Base-by-base conservation (phyloP, 2,329 filamentous ascomycete species). In the Xylariaceae sp. region DNA sequence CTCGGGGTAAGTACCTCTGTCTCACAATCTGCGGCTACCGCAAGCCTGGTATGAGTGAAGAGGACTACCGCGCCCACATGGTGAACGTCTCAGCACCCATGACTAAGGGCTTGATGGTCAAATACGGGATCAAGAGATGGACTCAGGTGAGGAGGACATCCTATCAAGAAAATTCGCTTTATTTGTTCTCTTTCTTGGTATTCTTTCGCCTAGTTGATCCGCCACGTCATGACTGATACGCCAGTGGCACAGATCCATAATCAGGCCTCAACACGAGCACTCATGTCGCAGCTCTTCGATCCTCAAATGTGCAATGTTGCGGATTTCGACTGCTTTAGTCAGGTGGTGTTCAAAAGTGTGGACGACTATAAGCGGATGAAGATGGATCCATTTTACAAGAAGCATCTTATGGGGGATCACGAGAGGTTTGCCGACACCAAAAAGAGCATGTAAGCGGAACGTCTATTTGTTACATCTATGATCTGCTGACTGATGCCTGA, bases 381-480 rank as follows among this genome's bases (percentile, higher is more conserved):
- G 64, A 53, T 75, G 12, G 80, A 83, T 64, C 76, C 79, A 2
- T 80, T 70, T 69, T 82, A 79, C 61, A 77, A 78, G 67, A 63
- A 79, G 59, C 70, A 78, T 53, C 57, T 82, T 16, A 61, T 74
- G 0, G 64, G 65, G 2, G 79, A 82, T 61, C 78, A 82, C 66
- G 76, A 79, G 61, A 77, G 78, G 3, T 82, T 82, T 69, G 79
- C 79, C 0, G 79, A 82, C 62, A 80, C 76, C 1, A 76, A 76
- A 61, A 71, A 70, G 56, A 79, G 76, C 69, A 65, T 51, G 66
- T n/a, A n/a, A n/a, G n/a, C 19, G 40, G 19, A 12, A 23, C 17
- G 23, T 44, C 9, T 23, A 5, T 44, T 21, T 26, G 6, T 14
- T 23, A 23, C 19, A 12, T 44, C 23, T 44, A 7, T 19, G 6